A percentile compares a stretch with the other conserved stretches of the same genome.
These are phyloP conservation scores for Austroboletus eburneus DNA, from an alignment of 768 basidiomycete genomes.

Conservation along the genomic window DNA sequence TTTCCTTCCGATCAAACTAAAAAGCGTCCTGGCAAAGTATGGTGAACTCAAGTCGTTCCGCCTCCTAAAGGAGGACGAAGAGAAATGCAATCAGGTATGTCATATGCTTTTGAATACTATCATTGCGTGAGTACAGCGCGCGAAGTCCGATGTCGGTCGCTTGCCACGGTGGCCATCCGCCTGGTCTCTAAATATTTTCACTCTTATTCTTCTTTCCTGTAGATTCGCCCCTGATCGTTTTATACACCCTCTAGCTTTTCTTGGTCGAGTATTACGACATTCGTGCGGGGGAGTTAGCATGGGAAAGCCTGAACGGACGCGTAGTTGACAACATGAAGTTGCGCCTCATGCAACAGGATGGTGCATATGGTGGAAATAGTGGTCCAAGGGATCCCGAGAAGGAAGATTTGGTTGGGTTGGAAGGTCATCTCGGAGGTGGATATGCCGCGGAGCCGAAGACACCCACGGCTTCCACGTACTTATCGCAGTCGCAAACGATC, in stretches of 20 bases:
- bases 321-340: conserved; percentile 51
- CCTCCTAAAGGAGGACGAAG: conserved; percentile 23
- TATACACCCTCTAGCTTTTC: conserved; percentile 36
- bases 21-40: conserved; percentile 26
- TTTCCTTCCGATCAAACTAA: conserved; percentile 27
- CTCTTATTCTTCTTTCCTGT: conserved; percentile 1
- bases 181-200: background rate
- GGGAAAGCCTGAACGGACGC: conserved; percentile 44
- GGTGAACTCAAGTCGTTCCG: conserved; percentile 30
- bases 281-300: conserved; percentile 52
- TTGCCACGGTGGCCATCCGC: conserved; percentile 5
- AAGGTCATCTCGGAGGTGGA: conserved; percentile 30
- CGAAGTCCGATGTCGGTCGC: conserved; percentile 2
- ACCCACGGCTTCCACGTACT: conserved; percentile 32
- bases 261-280: conserved; percentile 67
- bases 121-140: background rate
- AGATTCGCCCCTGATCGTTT: conserved; percentile 14
- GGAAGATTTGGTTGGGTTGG: conserved; percentile 23
- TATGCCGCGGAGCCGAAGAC: conserved; percentile 36
- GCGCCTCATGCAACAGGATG: conserved; percentile 36
- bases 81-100: conserved; percentile 28
- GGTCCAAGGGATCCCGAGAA: conserved; percentile 24
- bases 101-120: background rate
- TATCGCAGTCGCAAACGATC: conserved; percentile 29
- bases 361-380: conserved; percentile 17